Percentiles rank a stretch among this genome's conserved stretches.
These are phyloP conservation scores for Pseudogymnoascus sp. DNA, from an alignment of 2,329 filamentous ascomycete genomes.

Conservation along the genomic window DNA sequence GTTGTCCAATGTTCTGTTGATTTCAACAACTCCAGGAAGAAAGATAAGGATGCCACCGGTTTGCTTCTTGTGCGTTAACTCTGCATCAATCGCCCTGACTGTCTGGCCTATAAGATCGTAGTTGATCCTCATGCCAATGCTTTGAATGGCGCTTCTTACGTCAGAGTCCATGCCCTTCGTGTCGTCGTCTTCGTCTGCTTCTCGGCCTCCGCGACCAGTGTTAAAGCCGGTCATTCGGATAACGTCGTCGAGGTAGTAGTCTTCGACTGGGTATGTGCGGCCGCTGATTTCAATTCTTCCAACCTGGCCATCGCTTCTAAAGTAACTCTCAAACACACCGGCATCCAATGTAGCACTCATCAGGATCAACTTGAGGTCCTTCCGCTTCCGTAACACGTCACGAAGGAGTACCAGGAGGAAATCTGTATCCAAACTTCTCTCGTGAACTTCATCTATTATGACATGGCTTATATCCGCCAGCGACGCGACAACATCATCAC, in stretches of 20 bases:
- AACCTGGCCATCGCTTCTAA: slow-evolving; percentile 61
- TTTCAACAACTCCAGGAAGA: slow-evolving; percentile 84
- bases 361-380: slow-evolving; percentile 78
- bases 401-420: slow-evolving; percentile 82
- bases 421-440: slow-evolving; percentile 88
- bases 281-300: slow-evolving; percentile 81
- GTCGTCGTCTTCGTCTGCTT: slow-evolving; percentile 37
- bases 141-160: slow-evolving; percentile 63
- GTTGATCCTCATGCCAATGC: slow-evolving; percentile 76
- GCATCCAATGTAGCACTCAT: slow-evolving; percentile 97
- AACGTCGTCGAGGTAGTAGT: slow-evolving; percentile 85
- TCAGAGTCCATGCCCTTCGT: slow-evolving; percentile 41
- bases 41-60: slow-evolving; percentile 93
- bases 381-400: slow-evolving; percentile 65
- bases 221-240: slow-evolving; percentile 69
- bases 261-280: slow-evolving; percentile 79
- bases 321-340: slow-evolving; percentile 75
- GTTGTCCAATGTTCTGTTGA: slow-evolving; percentile 67
- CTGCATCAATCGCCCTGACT: slow-evolving; percentile 70
- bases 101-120: slow-evolving; percentile 78
- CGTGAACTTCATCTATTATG: slow-evolving; percentile 94
- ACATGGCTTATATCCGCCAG: slow-evolving; percentile 88
- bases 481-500: slow-evolving; percentile 71
- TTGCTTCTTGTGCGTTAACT: slow-evolving; percentile 54
- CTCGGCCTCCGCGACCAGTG: slow-evolving; percentile 30